A percentile compares a stretch with the other conserved stretches of the same genome.
Conservation (phyloP, 495 filamentous ascomycete species). For the Hypoxylon trugodes region DNA sequence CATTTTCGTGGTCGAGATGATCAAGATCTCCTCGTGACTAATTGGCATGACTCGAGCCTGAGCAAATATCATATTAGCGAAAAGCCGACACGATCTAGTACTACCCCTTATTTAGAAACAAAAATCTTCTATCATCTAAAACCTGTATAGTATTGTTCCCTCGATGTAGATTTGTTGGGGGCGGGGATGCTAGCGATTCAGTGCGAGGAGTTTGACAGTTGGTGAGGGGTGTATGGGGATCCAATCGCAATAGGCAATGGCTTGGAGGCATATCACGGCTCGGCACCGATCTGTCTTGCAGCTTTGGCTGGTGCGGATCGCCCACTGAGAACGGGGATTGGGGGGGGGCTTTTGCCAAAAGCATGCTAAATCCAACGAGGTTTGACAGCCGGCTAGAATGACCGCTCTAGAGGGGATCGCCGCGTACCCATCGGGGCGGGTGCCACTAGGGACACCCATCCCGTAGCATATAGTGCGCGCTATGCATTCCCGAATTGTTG, state of each 20-base stretch:
- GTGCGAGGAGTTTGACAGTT: constrained; percentile 19
- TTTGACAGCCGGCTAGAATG: constrained; percentile 39
- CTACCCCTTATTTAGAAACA: background rate
- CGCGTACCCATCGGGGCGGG: constrained; percentile 35
- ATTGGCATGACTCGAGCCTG: too few relatives aligned
- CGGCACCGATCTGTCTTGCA: constrained; percentile 41
- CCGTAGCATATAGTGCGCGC: constrained; percentile 18
- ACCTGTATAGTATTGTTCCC: background rate
- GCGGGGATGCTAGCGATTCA: background rate
- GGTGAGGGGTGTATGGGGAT: background rate
- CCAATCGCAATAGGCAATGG: constrained; percentile 17
- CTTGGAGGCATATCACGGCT: constrained; percentile 22
- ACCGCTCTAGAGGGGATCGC: constrained; percentile 23
- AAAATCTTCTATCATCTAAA: background rate
- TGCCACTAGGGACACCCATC: constrained; percentile 28
- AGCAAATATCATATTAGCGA: too few relatives aligned
- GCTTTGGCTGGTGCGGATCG: constrained; percentile 32
- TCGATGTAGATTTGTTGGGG: background rate
- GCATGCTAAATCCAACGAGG: constrained; percentile 31
- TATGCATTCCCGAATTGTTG: constrained; percentile 36
- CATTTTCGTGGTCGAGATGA: too few relatives aligned
- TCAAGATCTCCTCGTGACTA: too few relatives aligned
- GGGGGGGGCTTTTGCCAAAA: constrained; percentile 39
- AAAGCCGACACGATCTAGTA: too few relatives aligned
- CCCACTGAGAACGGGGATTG: constrained; percentile 26